A percentile compares a stretch with the other conserved stretches of the same genome.
Conservation (phyloP, 768 basidiomycete species). For the Termitomyces sp. region DNA sequence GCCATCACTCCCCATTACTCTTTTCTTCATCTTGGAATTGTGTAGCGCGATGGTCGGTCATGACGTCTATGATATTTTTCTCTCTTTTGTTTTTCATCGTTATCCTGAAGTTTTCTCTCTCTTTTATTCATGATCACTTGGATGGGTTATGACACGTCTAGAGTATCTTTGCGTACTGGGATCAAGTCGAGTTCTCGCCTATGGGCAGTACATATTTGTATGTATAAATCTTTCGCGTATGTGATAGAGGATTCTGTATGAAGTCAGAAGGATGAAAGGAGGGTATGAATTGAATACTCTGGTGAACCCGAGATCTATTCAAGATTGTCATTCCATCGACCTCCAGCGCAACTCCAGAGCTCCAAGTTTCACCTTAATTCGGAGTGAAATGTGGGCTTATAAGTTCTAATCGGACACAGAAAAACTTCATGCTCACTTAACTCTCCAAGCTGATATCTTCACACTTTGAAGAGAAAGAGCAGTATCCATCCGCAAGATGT, state of each 20-base stretch:
- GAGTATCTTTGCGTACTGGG: slow-evolving; percentile 3
- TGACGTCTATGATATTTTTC: background rate
- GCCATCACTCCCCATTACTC: background rate
- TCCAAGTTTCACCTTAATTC: no score
- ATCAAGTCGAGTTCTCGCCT: background rate
- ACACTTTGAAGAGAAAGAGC: no score
- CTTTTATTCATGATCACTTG: slow-evolving; percentile 8
- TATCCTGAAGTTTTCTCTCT: background rate
- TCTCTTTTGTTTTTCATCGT: background rate
- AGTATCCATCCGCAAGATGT: no score
- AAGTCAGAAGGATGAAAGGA: no score
- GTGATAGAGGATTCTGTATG: background rate
- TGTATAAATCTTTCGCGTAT: background rate
- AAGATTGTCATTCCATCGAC: no score
- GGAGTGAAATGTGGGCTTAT: no score
- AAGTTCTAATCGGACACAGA: no score
- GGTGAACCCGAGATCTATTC: no score
- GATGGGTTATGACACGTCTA: slow-evolving; percentile 6
- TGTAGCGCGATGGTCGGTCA: background rate
- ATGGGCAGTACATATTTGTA: background rate
- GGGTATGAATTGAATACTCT: no score
- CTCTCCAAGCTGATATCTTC: background rate
- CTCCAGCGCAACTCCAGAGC: no score
- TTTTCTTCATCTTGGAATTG: background rate
- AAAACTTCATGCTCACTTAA: background rate